Evolutionary conservation across 495 filamentous ascomycete species (phyloP), one percentile per base, ranked within the genome.

Genomic region (Penicillium alfredii): DNA sequence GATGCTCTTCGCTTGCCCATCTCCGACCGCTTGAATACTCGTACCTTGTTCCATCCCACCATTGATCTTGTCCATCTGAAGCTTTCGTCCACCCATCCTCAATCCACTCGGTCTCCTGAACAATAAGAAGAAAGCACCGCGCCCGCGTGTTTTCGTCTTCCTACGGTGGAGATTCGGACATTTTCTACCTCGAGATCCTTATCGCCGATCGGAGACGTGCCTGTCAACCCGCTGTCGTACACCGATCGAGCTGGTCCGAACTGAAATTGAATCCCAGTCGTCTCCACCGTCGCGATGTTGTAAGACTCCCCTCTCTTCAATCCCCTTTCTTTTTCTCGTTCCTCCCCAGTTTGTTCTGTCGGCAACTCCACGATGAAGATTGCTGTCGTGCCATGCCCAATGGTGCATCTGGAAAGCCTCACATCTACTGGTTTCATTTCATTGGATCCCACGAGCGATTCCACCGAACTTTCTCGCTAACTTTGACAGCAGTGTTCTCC

Each of bases 401-500:
- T n/a, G n/a, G n/a, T n/a, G n/a, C n/a, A n/a, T n/a, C n/a, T n/a
- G n/a, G n/a, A n/a, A n/a, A n/a, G n/a, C n/a, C n/a, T n/a, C n/a
- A n/a, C n/a, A n/a, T n/a, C n/a, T n/a, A n/a, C n/a, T n/a, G n/a
- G n/a, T n/a, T n/a, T n/a, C n/a, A n/a, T n/a, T n/a, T n/a, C n/a
- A n/a, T n/a, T n/a, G n/a, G n/a, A n/a, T n/a, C n/a, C n/a, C n/a
- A n/a, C n/a, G n/a, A n/a, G n/a, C n/a, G n/a, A n/a, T n/a, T n/a
- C n/a, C n/a, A n/a, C n/a, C n/a, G n/a, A n/a, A n/a, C n/a, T n/a
- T n/a, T n/a, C n/a, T n/a, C 32, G 38, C 51, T 58, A 21, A 52
- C 40, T 39, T 20, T 7, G 26, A 13, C 32, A 20, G 6, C 57
- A 90, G 85, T 61, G 83, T 89, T 35, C 71, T 89, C 43, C 86